phyloP scores from a whole-genome alignment of 1,284 basidiomycete genomes.

The Psilocybe mexicana region DNA sequence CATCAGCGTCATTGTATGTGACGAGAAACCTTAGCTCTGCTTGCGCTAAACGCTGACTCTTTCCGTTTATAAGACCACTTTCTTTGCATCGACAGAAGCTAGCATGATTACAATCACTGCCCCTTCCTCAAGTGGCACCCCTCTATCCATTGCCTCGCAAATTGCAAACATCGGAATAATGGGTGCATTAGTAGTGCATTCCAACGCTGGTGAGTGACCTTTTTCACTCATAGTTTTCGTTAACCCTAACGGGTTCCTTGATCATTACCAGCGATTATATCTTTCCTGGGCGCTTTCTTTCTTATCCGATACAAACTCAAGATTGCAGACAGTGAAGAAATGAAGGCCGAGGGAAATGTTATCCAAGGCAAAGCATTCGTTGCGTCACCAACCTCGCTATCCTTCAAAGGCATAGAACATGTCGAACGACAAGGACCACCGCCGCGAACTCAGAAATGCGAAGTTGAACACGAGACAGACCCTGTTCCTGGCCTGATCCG shows the following conservation, averaged over 20 bases:
- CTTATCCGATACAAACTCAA: slow-evolving; percentile 55
- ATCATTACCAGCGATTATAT: slow-evolving; percentile 46
- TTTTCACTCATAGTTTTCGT: no score
- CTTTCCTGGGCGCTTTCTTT: slow-evolving; percentile 59
- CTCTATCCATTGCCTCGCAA: slow-evolving; percentile 26
- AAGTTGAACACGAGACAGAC: slow-evolving; percentile 18
- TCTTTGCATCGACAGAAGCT: slow-evolving; percentile 61
- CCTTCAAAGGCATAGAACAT: slow-evolving; percentile 8
- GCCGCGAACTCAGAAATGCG: background rate
- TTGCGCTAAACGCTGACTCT: background rate
- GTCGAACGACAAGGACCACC: background rate
- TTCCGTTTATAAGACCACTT: slow-evolving; percentile 49
- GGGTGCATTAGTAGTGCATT: slow-evolving; percentile 54
- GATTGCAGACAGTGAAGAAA: slow-evolving; percentile 40
- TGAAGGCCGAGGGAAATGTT: slow-evolving; percentile 21
- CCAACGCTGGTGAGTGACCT: slow-evolving; percentile 47
- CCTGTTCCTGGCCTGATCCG: slow-evolving; percentile 20
- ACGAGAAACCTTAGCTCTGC: background rate
- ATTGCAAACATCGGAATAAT: slow-evolving; percentile 48
- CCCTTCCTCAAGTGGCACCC: slow-evolving; percentile 25
- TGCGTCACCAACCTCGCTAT: slow-evolving; percentile 13
- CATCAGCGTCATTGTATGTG: slow-evolving; percentile 57
- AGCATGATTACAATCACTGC: slow-evolving; percentile 48
- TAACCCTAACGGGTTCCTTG: background rate
- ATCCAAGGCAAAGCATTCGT: background rate